A percentile compares a stretch with the other conserved stretches of the same genome.
Conservation (phyloP, 2,329 filamentous ascomycete species). For the Venturiaceae sp. region DNA sequence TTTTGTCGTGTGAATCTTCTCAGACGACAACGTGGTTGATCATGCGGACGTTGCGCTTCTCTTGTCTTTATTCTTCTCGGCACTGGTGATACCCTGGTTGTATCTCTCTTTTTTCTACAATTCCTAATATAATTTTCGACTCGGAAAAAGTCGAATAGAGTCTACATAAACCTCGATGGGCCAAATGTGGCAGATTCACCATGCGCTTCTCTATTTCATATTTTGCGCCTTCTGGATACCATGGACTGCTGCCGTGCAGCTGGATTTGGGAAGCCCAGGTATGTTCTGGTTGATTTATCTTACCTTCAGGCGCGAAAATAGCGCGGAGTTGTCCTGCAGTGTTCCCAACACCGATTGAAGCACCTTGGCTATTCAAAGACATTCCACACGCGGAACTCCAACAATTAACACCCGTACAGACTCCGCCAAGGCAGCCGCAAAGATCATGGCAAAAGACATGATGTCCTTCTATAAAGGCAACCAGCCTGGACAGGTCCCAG, state of each 20-base stretch:
- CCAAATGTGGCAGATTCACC: slow-evolving; percentile 2
- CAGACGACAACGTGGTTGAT: not conserved
- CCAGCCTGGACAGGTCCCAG: slow-evolving; percentile 12
- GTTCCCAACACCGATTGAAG: too few relatives aligned
- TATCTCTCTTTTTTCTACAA: not conserved
- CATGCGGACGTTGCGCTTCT: not conserved
- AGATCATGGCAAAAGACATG: not conserved
- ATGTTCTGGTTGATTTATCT: not conserved
- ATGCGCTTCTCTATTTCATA: slow-evolving; percentile 1
- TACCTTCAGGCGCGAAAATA: not conserved
- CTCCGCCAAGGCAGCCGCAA: slow-evolving; percentile 7
- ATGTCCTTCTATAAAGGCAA: slow-evolving; percentile 8
- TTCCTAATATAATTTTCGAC: not conserved
- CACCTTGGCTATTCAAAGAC: too few relatives aligned
- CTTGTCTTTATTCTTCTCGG: not conserved
- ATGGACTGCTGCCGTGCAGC: not conserved
- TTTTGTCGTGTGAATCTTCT: not conserved
- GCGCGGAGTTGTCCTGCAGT: too few relatives aligned
- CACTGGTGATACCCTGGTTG: not conserved
- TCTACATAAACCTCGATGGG: not conserved
- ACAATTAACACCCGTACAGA: not conserved
- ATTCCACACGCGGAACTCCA: not conserved
- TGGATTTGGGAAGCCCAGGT: not conserved
- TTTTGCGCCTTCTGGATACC: not conserved
- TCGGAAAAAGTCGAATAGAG: not conserved